Conservation (phyloP, 352 stramenopile species). For the Globisporangium splendens region DNA sequence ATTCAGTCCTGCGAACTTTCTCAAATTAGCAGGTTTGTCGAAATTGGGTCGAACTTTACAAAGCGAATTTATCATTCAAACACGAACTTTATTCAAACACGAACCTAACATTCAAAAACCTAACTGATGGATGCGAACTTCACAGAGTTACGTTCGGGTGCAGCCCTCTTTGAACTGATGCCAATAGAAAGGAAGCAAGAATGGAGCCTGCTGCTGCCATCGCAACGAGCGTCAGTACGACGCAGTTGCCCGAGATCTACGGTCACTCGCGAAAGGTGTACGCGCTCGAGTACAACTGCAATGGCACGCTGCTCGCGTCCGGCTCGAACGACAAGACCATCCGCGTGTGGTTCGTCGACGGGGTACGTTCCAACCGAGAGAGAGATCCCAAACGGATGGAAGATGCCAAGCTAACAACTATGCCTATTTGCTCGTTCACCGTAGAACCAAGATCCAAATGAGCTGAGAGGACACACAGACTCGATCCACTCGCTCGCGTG, state of each 20-base stretch:
- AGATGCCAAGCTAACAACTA: too few species aligned
- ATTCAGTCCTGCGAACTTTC: too few species aligned
- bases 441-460: slow-evolving; percentile 51
- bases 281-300: slow-evolving; percentile 74
- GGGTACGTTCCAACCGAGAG: slow-evolving; percentile 23
- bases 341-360: slow-evolving; percentile 65
- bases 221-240: slow-evolving; percentile 18
- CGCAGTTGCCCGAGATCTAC: slow-evolving; percentile 71
- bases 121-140: too few species aligned
- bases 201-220: slow-evolving; percentile 8
- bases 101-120: too few species aligned
- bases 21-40: too few species aligned
- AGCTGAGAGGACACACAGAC: slow-evolving; percentile 73
- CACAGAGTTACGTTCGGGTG: too few species aligned
- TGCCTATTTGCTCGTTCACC: not conserved
- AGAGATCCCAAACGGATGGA: too few species aligned
- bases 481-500: slow-evolving; percentile 68
- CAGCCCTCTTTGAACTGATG: too few species aligned
- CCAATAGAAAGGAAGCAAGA: not conserved
- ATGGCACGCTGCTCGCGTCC: slow-evolving; percentile 68
- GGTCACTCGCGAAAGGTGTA: slow-evolving; percentile 81
- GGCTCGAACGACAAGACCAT: slow-evolving; percentile 79
- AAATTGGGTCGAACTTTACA: too few species aligned
- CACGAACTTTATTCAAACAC: too few species aligned
- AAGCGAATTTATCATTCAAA: too few species aligned